Evolutionary conservation across 306 rosid species (phyloP), one percentile per base, ranked within the genome.

Genomic region (Vicia villosa): DNA sequence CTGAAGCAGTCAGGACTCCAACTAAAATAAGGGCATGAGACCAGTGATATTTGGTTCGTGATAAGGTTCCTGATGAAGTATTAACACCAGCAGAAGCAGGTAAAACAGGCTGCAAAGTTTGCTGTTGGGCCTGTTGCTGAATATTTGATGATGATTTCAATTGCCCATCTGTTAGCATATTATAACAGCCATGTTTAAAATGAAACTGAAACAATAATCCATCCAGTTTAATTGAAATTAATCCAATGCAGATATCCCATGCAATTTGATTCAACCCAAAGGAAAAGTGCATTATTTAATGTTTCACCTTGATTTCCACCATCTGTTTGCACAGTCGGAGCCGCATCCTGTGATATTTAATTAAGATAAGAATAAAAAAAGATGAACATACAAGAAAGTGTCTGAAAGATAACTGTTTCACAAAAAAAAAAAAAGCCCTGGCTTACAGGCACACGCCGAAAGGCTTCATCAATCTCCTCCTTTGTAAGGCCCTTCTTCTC

Each of bases 381-480:
- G 38, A 9, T 54, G 46, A 78, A 81, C 64, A 67, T 21, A 55
- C 14, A 26, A 26, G 69, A 52, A 72, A 42, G 30, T 28, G 41
- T 7, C 40, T n/a, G 20, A 26, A 56, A 56, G 11, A 56, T 56
- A 24, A 26, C 15, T 56, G 14, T 14, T 26, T 56, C 28, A 56
- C 20, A 26, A 55, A 13, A 24, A 55, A 26, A 55, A 68, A 24
- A 28, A 56, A 69, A 21, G 6, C 40, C 43, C 47, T 78, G 36
- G 76, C 95, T 81, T 75, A 94, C 97, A 13, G 99, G 99, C 64
- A 86, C 99, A 62, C 84, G 96, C 30, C 52, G 91, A 80, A 94
- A 94, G 26, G 99, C 96, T 80, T 94, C 99, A 62, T 94, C 99
- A 55, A 94, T 94, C 96, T 94, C 99, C 74, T 94, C 99, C 81